Evolutionary conservation across 2,329 filamentous ascomycete genomes (phyloP).

Genomic region (Fusarium papillatum): DNA sequence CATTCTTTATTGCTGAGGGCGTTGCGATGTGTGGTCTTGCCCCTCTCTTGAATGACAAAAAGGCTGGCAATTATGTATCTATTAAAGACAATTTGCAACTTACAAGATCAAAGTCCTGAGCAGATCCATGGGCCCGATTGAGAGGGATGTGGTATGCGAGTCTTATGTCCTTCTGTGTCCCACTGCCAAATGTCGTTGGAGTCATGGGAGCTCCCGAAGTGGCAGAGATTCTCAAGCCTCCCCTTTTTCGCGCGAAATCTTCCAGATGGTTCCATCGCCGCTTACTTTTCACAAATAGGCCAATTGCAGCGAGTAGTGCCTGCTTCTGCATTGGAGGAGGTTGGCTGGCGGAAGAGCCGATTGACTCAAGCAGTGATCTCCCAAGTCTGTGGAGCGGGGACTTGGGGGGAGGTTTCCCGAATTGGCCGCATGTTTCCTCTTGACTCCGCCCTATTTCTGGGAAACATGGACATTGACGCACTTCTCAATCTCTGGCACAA

Average conservation of each 20-base stretch:
- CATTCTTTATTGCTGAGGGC: constrained; percentile 17
- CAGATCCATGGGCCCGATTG: neutral
- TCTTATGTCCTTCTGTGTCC: neutral
- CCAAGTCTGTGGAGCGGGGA: neutral
- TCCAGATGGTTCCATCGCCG: no score
- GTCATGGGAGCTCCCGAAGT: neutral
- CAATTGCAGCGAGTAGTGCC: neutral
- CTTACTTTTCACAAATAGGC: neutral
- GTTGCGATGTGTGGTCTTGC: neutral
- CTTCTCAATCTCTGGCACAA: neutral
- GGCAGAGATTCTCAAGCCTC: neutral
- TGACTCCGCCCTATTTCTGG: neutral
- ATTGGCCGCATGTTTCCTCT: neutral
- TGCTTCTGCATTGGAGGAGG: neutral
- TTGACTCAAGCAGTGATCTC: neutral
- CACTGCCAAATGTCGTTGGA: neutral
- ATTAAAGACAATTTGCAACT: neutral
- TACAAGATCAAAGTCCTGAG: neutral
- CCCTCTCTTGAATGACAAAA: constrained; percentile 8
- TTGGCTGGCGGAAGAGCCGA: neutral
- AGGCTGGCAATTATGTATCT: neutral
- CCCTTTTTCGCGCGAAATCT: neutral
- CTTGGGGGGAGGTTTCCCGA: neutral
- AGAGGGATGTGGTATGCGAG: neutral
- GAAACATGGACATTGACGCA: neutral